phyloP scores from a whole-genome alignment of 306 rosid genomes.

The Pachyrhizus erosus region DNA sequence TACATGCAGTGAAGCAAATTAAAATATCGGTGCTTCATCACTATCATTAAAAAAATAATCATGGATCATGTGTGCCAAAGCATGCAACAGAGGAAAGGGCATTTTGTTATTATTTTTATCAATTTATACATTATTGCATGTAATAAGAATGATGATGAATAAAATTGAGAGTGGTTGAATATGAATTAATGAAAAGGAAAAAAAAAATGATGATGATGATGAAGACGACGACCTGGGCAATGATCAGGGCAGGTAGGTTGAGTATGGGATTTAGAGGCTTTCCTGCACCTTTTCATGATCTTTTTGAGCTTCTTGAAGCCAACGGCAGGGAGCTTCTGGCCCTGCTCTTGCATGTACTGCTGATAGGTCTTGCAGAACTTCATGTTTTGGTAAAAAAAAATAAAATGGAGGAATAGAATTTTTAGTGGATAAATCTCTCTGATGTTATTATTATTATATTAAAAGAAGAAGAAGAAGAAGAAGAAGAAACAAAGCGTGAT shows the following conservation, averaged over 20 bases:
- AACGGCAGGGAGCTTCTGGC: conserved; percentile 69
- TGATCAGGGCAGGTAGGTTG: conserved; percentile 60
- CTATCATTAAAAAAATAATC: too few species aligned
- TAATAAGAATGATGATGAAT: neutral
- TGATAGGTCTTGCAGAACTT: conserved; percentile 91
- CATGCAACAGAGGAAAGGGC: too few species aligned
- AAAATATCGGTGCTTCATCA: too few species aligned
- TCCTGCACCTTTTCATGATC: conserved; percentile 76
- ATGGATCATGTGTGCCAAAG: too few species aligned
- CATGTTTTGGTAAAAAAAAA: conserved; percentile 49
- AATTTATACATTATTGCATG: too few species aligned
- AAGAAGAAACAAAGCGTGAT: too few species aligned
- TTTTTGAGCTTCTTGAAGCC: conserved; percentile 87
- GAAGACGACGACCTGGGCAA: conserved; percentile 72
- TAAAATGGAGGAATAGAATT: too few species aligned
- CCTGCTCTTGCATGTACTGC: conserved; percentile 72
- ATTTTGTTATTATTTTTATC: too few species aligned
- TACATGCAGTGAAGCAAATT: too few species aligned
- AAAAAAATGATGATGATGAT: neutral
- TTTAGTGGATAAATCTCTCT: neutral
- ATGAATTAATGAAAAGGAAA: neutral
- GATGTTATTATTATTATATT: neutral
- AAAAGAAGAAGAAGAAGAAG: neutral
- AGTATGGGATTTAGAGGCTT: conserved; percentile 30
- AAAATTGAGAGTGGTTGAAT: neutral